Evolutionary conservation across 176 grass and related monocot genomes (phyloP), one percentile per base, ranked within the genome.

Genomic region (Puya raimondii): DNA sequence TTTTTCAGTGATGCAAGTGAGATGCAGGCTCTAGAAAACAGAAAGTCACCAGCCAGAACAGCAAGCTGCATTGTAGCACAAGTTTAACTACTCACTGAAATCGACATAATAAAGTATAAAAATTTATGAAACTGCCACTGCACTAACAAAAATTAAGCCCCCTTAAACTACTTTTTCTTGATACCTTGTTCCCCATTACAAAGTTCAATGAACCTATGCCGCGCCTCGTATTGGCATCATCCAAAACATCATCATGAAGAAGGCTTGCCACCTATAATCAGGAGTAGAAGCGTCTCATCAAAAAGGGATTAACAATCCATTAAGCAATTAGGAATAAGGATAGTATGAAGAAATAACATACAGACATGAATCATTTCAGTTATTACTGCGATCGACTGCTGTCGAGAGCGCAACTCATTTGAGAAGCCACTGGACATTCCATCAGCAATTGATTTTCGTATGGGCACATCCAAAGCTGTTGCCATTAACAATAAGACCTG

Each of bases 331-430:
- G 33, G 64, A 63, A 14, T 7, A 64, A 85, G 48, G 54, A 68
- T 53, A 74, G 54, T 8, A 21, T 61, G 63, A n/a, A 10, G 6
- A 14, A 13, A 13, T 25, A 29, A 0, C 66, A 33, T 33, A 88
- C 86, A 78, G 59, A 97, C 94, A 90, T 97, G 94, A 77, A 97
- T 97, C 94, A 97, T 97, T 90, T 97, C 94, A 72, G 86, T 90
- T 74, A 97, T 97, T 86, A 88, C 90, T 1, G 94, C 94, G 69
- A 97, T 79, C 15, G 76, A 83, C 51, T 90, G 94, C 22, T 97
- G 94, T 15, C 86, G 75, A 26, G 86, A 69, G 27, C 89, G 86
- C 71, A 93, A 77, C 59, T 82, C 88, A 69, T 61, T 69, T 50
- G 33, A n/a, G 9, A 77, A 68, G 49, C 53, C 26, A 69, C 18